Evolutionary conservation across 2,329 filamentous ascomycete species (phyloP), one percentile per base, ranked within the genome.

Genomic region (Penicillium sp.): DNA sequence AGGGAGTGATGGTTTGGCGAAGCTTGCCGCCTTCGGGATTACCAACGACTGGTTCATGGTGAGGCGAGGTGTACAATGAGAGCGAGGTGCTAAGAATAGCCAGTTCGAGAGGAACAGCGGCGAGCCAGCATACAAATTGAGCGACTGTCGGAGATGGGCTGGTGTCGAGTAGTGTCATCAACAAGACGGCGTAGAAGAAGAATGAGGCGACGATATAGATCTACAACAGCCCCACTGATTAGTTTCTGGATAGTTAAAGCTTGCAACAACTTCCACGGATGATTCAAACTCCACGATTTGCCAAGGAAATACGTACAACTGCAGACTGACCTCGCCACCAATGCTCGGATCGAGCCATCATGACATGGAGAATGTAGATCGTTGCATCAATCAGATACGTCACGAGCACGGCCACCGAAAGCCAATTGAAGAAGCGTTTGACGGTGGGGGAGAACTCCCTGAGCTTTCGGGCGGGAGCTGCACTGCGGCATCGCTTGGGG

Each of bases 81-180:
- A 91, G 79, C 33, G 89, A 90, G 54, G 86, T 84, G 50, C 83
- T 82, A 60, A 95, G 82, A 39, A 98, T 86, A 51, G 87, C 78
- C 24, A 89, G 67, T 75, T 99, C 95, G 61, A 92, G 83, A 27
- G 85, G 75, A n/a, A 92, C 74, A 27, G 88, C 88, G 44, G 92
- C 77, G 43, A 83, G 73, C 95, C 95, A 99, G 67, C 91, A 87
- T 49, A 89, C 77, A 56, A 94, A 84, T 76, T 97, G 92, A 54
- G 91, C 87, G 49, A 87, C 80, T 51, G 89, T 93, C 0, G 95
- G 95, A 13, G 90, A 90, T 36, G 91, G 88, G 62, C 86, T 87
- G 71, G 89, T 90, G 75, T 97, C 93, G 69, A 96, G 83, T 58
- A 98, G 84, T 33, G 92, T 92, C 70, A 97, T 89, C 65, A 96